Conservation (phyloP, 495 filamentous ascomycete genomes). For the Penicillium nucicola region DNA sequence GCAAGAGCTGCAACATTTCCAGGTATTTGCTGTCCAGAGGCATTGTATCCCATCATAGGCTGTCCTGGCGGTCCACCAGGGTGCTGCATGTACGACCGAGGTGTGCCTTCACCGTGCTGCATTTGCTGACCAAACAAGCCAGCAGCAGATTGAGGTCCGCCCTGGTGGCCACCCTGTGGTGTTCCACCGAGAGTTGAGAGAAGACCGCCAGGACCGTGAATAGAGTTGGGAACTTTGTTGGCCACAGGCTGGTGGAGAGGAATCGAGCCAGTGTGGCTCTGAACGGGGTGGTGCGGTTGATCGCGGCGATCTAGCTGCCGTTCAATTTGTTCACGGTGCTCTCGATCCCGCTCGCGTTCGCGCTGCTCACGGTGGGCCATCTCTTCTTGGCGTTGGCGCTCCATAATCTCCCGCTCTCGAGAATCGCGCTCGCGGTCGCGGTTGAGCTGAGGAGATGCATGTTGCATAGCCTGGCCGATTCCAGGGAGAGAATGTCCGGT, state of each 20-base stretch:
- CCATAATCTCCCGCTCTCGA: conserved; percentile 46
- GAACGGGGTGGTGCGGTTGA: conserved; percentile 64
- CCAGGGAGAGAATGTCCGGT: conserved; percentile 50
- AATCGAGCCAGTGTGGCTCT: conserved; percentile 79
- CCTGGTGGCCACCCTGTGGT: conserved; percentile 46
- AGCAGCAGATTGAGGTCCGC: conserved; percentile 62
- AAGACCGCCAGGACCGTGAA: conserved; percentile 84
- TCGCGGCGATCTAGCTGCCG: conserved; percentile 51
- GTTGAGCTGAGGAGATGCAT: conserved; percentile 50
- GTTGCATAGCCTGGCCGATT: conserved; percentile 50
- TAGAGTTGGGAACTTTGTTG: conserved; percentile 70
- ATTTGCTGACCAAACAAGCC: conserved; percentile 69
- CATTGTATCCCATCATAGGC: conserved; percentile 59
- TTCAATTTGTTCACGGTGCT: conserved; percentile 43
- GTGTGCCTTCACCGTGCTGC: conserved; percentile 56
- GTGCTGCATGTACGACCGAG: conserved; percentile 63
- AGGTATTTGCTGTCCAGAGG: conserved; percentile 45
- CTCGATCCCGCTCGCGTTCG: conserved; percentile 51
- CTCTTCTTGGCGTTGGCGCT: conserved; percentile 56
- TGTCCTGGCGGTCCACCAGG: conserved; percentile 52
- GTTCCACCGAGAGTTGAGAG: conserved; percentile 69
- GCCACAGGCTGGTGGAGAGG: conserved; percentile 90
- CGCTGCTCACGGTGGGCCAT: conserved; percentile 57
- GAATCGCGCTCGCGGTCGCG: conserved; percentile 53
- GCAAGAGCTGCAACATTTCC: conserved; percentile 57